Percentiles rank a stretch among this genome's conserved stretches.
These are phyloP conservation scores for Erigeron philadelphicus DNA, from an alignment of 140 eudicot genomes.

Conservation along the genomic window DNA sequence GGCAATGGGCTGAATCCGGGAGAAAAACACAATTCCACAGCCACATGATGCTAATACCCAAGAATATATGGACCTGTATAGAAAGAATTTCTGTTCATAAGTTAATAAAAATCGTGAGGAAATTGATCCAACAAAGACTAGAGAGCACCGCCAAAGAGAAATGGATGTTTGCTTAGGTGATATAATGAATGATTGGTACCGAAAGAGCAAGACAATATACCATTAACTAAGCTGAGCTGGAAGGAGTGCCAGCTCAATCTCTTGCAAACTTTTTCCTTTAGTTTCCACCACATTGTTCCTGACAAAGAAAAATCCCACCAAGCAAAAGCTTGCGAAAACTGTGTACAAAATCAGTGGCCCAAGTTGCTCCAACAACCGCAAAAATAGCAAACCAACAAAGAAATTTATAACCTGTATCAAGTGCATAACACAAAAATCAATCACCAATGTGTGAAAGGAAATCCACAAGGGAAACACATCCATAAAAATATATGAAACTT, in stretches of 20 bases:
- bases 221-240: slow-evolving; percentile 39
- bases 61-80: slow-evolving; percentile 10
- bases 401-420: slow-evolving; percentile 71
- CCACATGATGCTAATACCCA: slow-evolving; percentile 7
- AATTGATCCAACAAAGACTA: background rate
- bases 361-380: slow-evolving; percentile 68
- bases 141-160: too few relatives aligned
- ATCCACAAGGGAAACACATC: background rate
- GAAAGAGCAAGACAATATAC: slow-evolving; percentile 18
- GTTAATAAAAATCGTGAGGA: background rate
- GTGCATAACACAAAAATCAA: slow-evolving; percentile 2
- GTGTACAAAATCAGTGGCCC: slow-evolving; percentile 67
- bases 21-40: slow-evolving; percentile 9
- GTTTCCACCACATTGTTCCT: slow-evolving; percentile 69
- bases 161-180: background rate
- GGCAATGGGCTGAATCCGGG: slow-evolving; percentile 11
- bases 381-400: slow-evolving; percentile 67
- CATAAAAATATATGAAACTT: background rate
- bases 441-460: background rate
- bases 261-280: slow-evolving; percentile 77
- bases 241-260: slow-evolving; percentile 77
- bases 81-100: background rate
- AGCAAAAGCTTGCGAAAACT: slow-evolving; percentile 57
- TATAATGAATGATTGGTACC: background rate
- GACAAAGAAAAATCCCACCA: slow-evolving; percentile 55